Base-by-base conservation (phyloP, 768 basidiomycete genomes). In the Coprinopsis strossmayeri region DNA sequence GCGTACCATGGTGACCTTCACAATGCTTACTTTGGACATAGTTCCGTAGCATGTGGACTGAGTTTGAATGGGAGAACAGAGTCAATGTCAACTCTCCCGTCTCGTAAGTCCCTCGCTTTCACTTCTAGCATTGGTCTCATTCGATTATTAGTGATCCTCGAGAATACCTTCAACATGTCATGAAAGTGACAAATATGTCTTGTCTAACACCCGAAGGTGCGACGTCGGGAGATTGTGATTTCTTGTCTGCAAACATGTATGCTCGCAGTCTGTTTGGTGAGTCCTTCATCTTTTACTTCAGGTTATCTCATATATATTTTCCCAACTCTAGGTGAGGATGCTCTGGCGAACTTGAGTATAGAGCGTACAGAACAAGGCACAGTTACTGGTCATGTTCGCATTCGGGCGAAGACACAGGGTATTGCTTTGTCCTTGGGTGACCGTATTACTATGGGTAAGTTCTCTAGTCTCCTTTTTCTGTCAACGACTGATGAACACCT, bases 41-140 rank as follows among this genome's bases (percentile, higher is more conserved):
- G 87, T 95, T 95, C 81, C 81, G 95, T 26, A 90, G 81, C 64
- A 95, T 95, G 92, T 96, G 95, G 95, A 99, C 94, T 23, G 96
- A 98, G 66, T 99, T 99, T 59, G 95, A 99, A 65, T 99, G 95
- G 95, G 95, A 99, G 76, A 99, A 99, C 70, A 80, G 94, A 58
- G 95, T 98, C 48, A 97, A 97, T 61, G 90, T 97, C 47, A 84
- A 83, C 55, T 88, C 84, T 39, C 67, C 80, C 20, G 80, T 94
- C 65, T 78, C 84, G 87, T n/a, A n/a, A n/a, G n/a, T n/a, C n/a
- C n/a, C n/a, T n/a, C n/a, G n/a, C n/a, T n/a, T n/a, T n/a, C n/a
- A n/a, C n/a, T n/a, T n/a, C n/a, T n/a, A n/a, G n/a, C n/a, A n/a
- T n/a, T n/a, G n/a, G n/a, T n/a, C n/a, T n/a, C n/a, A n/a, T n/a